Evolutionary conservation across 202 grass and related monocot genomes (phyloP).

Genomic region (Setaria viridis): DNA sequence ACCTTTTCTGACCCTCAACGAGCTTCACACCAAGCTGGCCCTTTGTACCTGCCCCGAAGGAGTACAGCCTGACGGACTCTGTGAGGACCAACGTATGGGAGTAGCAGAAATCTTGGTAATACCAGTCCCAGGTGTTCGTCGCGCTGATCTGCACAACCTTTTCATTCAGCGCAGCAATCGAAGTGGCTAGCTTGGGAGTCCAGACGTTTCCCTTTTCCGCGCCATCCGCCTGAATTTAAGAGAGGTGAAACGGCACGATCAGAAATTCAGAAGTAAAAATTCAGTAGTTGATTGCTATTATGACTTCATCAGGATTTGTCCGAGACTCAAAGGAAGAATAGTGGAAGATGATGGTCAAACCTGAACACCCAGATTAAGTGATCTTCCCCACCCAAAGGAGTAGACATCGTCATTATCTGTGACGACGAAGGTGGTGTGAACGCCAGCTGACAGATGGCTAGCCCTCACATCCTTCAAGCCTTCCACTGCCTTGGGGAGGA

Average conservation of each 20-base stretch:
- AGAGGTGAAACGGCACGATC: not conserved
- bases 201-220: not conserved
- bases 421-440: constrained; percentile 55
- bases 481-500: constrained; percentile 44
- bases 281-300: not conserved
- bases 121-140: constrained; percentile 34
- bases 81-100: constrained; percentile 63
- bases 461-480: constrained; percentile 47
- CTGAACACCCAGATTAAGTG: constrained; percentile 47
- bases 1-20: constrained; percentile 29
- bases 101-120: accelerated
- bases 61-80: constrained; percentile 59
- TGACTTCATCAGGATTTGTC: not conserved
- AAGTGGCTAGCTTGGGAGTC: constrained; percentile 49
- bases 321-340: not conserved
- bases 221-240: constrained; percentile 24
- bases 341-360: constrained; percentile 24
- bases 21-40: constrained; percentile 72
- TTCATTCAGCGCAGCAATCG: constrained; percentile 40
- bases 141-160: constrained; percentile 66
- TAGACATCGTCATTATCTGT: constrained; percentile 57
- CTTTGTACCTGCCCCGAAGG: constrained; percentile 49
- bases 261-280: not conserved
- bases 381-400: constrained; percentile 43
- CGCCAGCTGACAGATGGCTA: constrained; percentile 56